These are phyloP conservation scores for Thozetella sp. DNA, from an alignment of 495 filamentous ascomycete genomes.

Conservation along the genomic window DNA sequence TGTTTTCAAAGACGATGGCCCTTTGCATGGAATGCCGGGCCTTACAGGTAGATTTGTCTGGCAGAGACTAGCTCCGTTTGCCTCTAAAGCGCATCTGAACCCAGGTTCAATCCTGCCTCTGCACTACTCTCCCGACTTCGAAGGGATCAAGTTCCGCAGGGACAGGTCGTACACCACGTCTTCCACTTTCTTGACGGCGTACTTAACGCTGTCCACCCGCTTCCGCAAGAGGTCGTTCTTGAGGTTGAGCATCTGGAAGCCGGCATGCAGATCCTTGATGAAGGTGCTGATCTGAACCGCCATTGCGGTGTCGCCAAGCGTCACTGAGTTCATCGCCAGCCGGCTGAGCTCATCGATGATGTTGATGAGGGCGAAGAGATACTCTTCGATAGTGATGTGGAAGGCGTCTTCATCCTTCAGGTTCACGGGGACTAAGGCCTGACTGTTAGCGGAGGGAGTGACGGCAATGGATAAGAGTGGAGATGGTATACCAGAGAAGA, in stretches of 20 bases:
- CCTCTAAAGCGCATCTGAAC: no score
- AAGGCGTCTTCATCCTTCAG: conserved; percentile 88
- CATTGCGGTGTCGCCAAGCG: conserved; percentile 81
- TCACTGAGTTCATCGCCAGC: conserved; percentile 95
- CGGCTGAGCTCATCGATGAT: conserved; percentile 91
- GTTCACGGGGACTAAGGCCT: conserved; percentile 85
- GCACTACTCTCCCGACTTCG: conserved; percentile 22
- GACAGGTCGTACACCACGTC: conserved; percentile 96
- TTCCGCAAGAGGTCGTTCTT: conserved; percentile 93
- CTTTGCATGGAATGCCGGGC: no score
- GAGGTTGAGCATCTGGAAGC: conserved; percentile 94
- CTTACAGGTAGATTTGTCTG: no score
- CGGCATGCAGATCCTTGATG: conserved; percentile 92
- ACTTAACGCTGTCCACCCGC: conserved; percentile 92
- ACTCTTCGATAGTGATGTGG: conserved; percentile 96
- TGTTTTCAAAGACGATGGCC: no score
- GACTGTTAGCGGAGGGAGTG: conserved; percentile 1
- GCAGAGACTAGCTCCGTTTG: no score
- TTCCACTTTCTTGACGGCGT: conserved; percentile 96
- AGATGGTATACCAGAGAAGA: conserved; percentile 65
- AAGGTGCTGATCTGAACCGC: conserved; percentile 87
- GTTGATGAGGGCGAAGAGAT: conserved; percentile 81
- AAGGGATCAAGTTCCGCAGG: conserved; percentile 78
- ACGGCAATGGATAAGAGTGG: not conserved
- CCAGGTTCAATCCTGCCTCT: no score